Evolutionary conservation across 805 yeast genomes (phyloP).

Genomic region (Hanseniaspora osmophila): DNA sequence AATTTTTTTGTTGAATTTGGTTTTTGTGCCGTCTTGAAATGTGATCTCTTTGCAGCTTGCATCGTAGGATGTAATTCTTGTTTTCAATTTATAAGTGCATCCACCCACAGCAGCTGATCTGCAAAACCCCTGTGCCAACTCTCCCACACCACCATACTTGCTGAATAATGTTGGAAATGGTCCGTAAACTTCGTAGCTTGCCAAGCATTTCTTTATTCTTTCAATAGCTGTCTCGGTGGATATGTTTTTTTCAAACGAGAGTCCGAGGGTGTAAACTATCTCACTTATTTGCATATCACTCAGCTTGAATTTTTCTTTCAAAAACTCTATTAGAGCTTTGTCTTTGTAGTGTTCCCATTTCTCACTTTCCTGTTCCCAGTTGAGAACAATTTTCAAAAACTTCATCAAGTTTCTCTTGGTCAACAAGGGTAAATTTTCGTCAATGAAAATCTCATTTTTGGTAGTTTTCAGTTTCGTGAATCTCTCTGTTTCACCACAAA

Average conservation of each 20-base stretch:
- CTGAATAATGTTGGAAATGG: conserved; percentile 84
- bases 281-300: conserved; percentile 68
- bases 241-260: conserved; percentile 47
- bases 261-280: conserved; percentile 73
- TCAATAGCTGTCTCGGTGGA: conserved; percentile 63
- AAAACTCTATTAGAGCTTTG: conserved; percentile 43
- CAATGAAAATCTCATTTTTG: conserved; percentile 87
- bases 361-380: conserved; percentile 46
- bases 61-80: conserved; percentile 52
- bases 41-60: conserved; percentile 50
- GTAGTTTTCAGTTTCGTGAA: conserved; percentile 78
- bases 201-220: conserved; percentile 68
- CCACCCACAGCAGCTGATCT: conserved; percentile 97
- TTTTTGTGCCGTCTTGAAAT: conserved; percentile 60
- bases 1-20: conserved; percentile 31
- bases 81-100: conserved; percentile 75
- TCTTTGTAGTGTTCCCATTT: conserved; percentile 43
- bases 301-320: conserved; percentile 53
- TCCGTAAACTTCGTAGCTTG: conserved; percentile 84
- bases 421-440: conserved; percentile 57
- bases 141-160: conserved; percentile 93
- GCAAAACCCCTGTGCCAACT: conserved; percentile 90
- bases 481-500: conserved; percentile 55
- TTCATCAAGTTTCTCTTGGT: conserved; percentile 73
- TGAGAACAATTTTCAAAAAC: conserved; percentile 74